Conservation (phyloP, 2,329 filamentous ascomycete genomes). For the Botryosphaeria agaves region DNA sequence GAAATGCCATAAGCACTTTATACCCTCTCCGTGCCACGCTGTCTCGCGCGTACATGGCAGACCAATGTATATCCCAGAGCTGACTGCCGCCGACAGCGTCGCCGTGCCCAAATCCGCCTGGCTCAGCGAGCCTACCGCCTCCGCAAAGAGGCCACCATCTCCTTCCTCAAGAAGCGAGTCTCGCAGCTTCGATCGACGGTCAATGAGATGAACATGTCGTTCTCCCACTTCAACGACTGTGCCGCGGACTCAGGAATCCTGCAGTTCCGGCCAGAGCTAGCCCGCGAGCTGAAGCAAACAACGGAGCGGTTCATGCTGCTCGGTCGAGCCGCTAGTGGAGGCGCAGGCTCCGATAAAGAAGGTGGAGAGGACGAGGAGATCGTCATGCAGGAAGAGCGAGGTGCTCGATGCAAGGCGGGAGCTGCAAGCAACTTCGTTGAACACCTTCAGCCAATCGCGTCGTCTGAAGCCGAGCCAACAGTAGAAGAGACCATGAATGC, state of each 20-base stretch:
- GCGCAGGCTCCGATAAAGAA: slow-evolving; percentile 9
- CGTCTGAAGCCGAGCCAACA: too few relatives aligned
- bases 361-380: slow-evolving; percentile 11
- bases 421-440: too few relatives aligned
- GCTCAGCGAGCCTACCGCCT: slow-evolving; percentile 74
- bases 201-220: slow-evolving; percentile 56
- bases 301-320: slow-evolving; percentile 42
- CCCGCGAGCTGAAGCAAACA: slow-evolving; percentile 36
- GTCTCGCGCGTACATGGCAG: neutral
- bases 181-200: slow-evolving; percentile 50
- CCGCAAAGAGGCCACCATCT: slow-evolving; percentile 69
- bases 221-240: slow-evolving; percentile 48
- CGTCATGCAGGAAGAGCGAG: slow-evolving; percentile 14
- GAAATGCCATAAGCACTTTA: neutral
- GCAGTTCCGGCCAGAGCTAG: slow-evolving; percentile 38
- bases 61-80: neutral
- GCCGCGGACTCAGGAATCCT: slow-evolving; percentile 40
- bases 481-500: too few relatives aligned
- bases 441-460: too few relatives aligned
- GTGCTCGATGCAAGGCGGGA: too few relatives aligned
- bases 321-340: slow-evolving; percentile 30
- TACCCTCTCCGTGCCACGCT: neutral
- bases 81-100: slow-evolving; percentile 35
- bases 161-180: slow-evolving; percentile 53
- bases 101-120: slow-evolving; percentile 71